Percentiles rank a stretch among this genome's conserved stretches.
Evolutionary conservation across 2,329 filamentous ascomycete genomes (phyloP).

Genomic region (Rhynchosporium graminicola): DNA sequence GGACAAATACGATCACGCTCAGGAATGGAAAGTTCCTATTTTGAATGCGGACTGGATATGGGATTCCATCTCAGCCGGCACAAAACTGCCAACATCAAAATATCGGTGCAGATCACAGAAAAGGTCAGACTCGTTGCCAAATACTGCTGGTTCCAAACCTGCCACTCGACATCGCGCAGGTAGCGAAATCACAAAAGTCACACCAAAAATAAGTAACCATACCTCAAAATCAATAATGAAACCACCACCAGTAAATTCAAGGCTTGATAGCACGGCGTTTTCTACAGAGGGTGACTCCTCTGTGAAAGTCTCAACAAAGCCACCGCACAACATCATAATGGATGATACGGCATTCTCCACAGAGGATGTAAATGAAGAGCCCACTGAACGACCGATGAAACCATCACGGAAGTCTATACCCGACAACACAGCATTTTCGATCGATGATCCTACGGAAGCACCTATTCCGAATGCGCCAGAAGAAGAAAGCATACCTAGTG

Average conservation of each 20-base stretch:
- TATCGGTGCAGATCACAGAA: slow-evolving; percentile 45
- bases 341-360: slow-evolving; percentile 5
- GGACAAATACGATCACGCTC: slow-evolving; percentile 78
- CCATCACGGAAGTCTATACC: slow-evolving; percentile 8
- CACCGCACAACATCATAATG: slow-evolving; percentile 7
- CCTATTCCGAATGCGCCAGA: not conserved
- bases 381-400: not conserved
- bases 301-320: slow-evolving; percentile 21
- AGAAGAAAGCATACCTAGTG: not conserved
- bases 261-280: slow-evolving; percentile 12
- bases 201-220: slow-evolving; percentile 13
- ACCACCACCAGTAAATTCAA: slow-evolving; percentile 16
- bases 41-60: slow-evolving; percentile 83
- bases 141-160: slow-evolving; percentile 8
- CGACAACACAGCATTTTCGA: slow-evolving; percentile 31
- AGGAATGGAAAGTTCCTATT: slow-evolving; percentile 76
- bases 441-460: slow-evolving; percentile 14
- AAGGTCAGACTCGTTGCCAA: slow-evolving; percentile 30
- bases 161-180: slow-evolving; percentile 15
- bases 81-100: slow-evolving; percentile 49
- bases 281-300: slow-evolving; percentile 11
- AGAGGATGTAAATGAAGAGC: not conserved
- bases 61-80: slow-evolving; percentile 68
- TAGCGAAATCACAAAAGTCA: slow-evolving; percentile 14
- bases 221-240: slow-evolving; percentile 22